Evolutionary conservation across 2,329 filamentous ascomycete genomes (phyloP), one percentile per base, ranked within the genome.

Genomic region (Claviceps maximensis): DNA sequence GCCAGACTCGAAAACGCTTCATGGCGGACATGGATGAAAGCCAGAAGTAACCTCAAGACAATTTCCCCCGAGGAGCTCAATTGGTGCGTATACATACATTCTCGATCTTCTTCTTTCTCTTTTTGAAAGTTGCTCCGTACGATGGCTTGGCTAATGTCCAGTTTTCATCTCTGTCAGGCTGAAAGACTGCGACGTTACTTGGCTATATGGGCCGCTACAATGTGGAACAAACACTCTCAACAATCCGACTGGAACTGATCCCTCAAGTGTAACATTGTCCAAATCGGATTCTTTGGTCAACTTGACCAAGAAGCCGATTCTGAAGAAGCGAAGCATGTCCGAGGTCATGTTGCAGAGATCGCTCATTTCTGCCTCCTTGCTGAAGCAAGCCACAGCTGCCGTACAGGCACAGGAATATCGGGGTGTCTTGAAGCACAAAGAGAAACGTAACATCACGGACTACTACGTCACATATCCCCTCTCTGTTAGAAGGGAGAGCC

Each of bases 261-360:
- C 64, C 25, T 64, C 57, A 58, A 76, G 73, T 56, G 66, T 69
- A 4, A 65, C 69, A 17, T 55, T 80, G 17, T 78, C 76, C 29
- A 76, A 79, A 60, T 72, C 72, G 4, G 73, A 74, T 58, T 89
- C 87, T 0, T 85, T 89, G 57, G 70, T 86, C 58, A 80, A 82
- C 49, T 51, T 70, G 21, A 74, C 65, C 58, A 89, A 90, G 70
- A 95, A 95, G 70, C 88, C 90, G 1, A 97, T 97, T 55, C 71
- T 98, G 55, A 97, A 97, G 72, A 97, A 96, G 75, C 82, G 90
- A 58, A 95, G 88, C 68, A 91, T 95, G 77, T 97, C 91, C 0
- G 91, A 97, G 68, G 79, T 94, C 44, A 95, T 97, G 81, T 78
- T 97, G 9, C 89, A 95, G 65, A 80, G 84, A 57, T 96, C 90